A percentile compares a stretch with the other conserved stretches of the same genome.
phyloP scores from a whole-genome alignment of 2,329 filamentous ascomycete genomes.

The Alternaria conjuncta region DNA sequence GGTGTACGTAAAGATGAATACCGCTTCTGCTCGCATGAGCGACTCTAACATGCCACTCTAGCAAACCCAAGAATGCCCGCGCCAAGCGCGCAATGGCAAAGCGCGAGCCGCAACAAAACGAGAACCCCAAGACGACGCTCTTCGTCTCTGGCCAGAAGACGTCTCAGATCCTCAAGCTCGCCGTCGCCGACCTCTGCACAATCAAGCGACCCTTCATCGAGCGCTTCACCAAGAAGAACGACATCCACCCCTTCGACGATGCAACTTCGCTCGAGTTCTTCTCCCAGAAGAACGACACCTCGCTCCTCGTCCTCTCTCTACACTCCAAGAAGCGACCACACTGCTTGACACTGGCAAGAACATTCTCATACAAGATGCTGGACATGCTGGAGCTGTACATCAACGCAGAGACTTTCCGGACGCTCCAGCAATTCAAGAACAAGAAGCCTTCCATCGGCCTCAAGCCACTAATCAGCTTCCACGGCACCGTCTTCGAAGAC shows the following conservation, averaged over 20 bases:
- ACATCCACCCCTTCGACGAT: conserved; percentile 93
- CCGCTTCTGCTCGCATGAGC: fast-evolving
- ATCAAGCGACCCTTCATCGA: conserved; percentile 84
- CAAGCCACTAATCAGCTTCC: conserved; percentile 90
- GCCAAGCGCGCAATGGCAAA: conserved; percentile 95
- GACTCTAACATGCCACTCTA: conserved; percentile 35
- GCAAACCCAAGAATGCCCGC: conserved; percentile 80
- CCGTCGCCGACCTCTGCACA: conserved; percentile 82
- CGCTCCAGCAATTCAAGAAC: conserved; percentile 75
- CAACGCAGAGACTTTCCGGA: conserved; percentile 74
- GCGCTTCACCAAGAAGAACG: conserved; percentile 97
- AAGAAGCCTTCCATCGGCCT: conserved; percentile 72
- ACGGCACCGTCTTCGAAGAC: conserved; percentile 85
- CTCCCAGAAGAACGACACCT: conserved; percentile 93
- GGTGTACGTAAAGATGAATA: conserved; percentile 28
- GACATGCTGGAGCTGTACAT: conserved; percentile 95
- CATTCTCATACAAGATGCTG: conserved; percentile 84
- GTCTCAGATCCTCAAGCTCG: conserved; percentile 81
- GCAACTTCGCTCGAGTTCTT: conserved; percentile 90
- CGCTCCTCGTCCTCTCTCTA: conserved; percentile 81
- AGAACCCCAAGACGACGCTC: conserved; percentile 89
- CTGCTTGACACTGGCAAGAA: conserved; percentile 79
- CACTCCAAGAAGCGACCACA: conserved; percentile 96
- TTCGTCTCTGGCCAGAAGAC: conserved; percentile 88
- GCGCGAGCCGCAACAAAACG: conserved; percentile 83